Base-by-base conservation (phyloP, 306 rosid species). In the Cyclanthera cordifolia region DNA sequence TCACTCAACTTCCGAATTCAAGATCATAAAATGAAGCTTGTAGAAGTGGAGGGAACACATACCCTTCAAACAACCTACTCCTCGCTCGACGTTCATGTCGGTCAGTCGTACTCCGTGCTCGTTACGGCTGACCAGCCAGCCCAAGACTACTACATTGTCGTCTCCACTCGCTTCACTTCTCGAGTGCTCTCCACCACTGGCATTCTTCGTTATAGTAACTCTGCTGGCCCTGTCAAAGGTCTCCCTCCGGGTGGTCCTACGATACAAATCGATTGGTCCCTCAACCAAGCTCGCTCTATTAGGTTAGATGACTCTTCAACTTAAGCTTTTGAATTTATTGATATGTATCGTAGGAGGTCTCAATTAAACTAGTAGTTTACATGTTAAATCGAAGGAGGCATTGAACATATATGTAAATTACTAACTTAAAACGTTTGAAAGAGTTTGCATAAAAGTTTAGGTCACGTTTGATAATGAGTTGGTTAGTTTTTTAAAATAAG, bases 41-140 rank as follows among this genome's bases (percentile, higher is more conserved):
- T 88, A 2, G 99, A 94, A 70, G 99, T 93, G 69, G 99, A 93
- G 78, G 99, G 99, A 78, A 90, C 95, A n/a, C 99, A 93, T 82
- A 88, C 96, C 14, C 86, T 94, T 25, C 99, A 94, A 78, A 85
- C 82, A 3, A 79, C 95, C 1, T 94, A 83, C 79, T 94, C 99
- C 10, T 94, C 95, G 37, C 81, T 94, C 12, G 99, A 94, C 16
- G 91, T 94, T 68, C 99, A 94, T 47, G 87, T 82, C 4, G 99
- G 99, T 8, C 99, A 94, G 75, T 86, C 99, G 20, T 90, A 88
- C 76, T 94, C 99, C 2, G 96, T 88, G 28, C 85, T 94, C 0
- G 73, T 94, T 3, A 90, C 90, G 0, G 96, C 97, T 0, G 99
- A 94, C 76, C 99, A 94, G 80, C 96, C 97, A 12, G 74, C 87